These are phyloP conservation scores for Fusarium sp. DNA, from an alignment of 2,329 filamentous ascomycete species.

Conservation along the genomic window DNA sequence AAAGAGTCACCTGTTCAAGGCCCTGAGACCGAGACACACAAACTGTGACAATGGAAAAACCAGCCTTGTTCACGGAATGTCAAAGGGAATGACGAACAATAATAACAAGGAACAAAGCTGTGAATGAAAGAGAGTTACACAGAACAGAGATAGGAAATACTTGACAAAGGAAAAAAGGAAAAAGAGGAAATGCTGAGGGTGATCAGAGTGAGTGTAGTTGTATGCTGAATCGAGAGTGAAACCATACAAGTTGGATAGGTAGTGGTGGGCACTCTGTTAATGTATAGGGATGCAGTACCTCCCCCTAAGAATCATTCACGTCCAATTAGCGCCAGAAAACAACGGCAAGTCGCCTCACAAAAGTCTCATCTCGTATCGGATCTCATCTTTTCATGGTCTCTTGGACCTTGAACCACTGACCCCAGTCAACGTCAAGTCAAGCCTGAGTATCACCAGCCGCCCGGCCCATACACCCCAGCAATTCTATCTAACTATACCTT, in stretches of 20 bases:
- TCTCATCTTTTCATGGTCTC: constrained; percentile 16
- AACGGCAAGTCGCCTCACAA: constrained; percentile 17
- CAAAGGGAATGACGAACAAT: constrained; percentile 22
- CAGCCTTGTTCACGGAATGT: constrained; percentile 18
- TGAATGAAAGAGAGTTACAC: constrained; percentile 23
- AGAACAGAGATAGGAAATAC: constrained; percentile 26
- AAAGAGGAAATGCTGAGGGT: constrained; percentile 2
- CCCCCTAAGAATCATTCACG: constrained; percentile 6
- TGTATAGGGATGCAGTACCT: constrained; percentile 22
- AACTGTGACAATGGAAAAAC: constrained; percentile 18
- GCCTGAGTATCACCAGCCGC: constrained; percentile 42
- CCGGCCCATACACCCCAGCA: constrained; percentile 26
- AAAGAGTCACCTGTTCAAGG: constrained; percentile 30
- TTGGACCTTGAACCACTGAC: constrained; percentile 1
- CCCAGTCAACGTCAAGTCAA: constrained; percentile 26
- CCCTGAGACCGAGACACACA: constrained; percentile 13
- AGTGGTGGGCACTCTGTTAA: constrained; percentile 24
- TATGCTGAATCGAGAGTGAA: constrained; percentile 18
- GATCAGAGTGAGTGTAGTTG: constrained; percentile 8
- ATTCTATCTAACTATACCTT: background rate
- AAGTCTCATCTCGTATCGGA: constrained; percentile 31
- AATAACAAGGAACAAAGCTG: constrained; percentile 15
- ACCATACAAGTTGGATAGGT: constrained; percentile 4
- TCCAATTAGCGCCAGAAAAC: constrained; percentile 27
- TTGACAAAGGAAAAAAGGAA: constrained; percentile 27